Conservation (phyloP, 2,329 filamentous ascomycete species). For the Tricladium varicosporioides region DNA sequence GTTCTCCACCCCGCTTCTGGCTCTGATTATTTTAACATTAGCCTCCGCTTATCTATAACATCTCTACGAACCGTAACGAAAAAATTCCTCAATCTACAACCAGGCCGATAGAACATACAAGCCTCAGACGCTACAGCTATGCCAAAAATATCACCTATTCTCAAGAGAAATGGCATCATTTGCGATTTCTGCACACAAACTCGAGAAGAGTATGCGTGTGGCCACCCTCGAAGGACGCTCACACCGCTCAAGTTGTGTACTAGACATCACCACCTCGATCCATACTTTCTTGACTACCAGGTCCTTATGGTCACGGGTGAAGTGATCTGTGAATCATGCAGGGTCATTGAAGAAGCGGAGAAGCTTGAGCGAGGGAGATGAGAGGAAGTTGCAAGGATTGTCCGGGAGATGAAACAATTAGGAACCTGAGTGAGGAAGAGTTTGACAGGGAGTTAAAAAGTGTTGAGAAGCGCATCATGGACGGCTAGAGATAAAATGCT, state of each 20-base stretch:
- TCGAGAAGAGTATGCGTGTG: background rate
- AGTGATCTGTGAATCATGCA: background rate
- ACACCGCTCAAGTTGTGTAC: slow-evolving; percentile 1
- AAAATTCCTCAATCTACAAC: background rate
- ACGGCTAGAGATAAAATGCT: background rate
- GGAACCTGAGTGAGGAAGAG: background rate
- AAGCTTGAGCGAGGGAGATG: background rate
- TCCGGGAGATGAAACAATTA: background rate
- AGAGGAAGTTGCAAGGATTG: background rate
- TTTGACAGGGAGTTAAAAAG: slow-evolving; percentile 1
- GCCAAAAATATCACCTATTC: background rate
- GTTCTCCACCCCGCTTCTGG: background rate
- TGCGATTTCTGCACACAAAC: background rate
- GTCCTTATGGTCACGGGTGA: background rate
- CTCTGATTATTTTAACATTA: background rate
- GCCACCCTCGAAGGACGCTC: background rate
- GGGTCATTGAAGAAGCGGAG: background rate
- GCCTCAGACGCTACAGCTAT: background rate
- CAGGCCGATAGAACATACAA: background rate
- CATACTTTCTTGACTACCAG: slow-evolving; percentile 2
- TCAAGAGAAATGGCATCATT: slow-evolving; percentile 3
- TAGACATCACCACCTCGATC: background rate
- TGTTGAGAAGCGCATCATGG: background rate
- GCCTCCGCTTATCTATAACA: background rate
- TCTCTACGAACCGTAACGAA: background rate